Percentiles rank a stretch among this genome's conserved stretches.
Evolutionary conservation across 306 rosid species (phyloP).

Genomic region (Erythrophleum fordii): DNA sequence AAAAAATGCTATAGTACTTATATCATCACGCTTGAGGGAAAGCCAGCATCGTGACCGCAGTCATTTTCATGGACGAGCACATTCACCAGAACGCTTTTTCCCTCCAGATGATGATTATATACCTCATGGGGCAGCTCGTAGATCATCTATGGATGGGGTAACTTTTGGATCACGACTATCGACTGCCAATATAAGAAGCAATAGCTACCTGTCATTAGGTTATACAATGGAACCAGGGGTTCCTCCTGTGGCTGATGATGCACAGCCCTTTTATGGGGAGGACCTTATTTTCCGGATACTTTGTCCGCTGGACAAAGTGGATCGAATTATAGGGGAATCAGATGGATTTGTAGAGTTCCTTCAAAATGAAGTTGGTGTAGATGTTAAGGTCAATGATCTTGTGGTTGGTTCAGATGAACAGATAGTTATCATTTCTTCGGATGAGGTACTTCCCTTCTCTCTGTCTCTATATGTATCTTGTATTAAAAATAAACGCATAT

Average conservation of each 20-base stretch:
- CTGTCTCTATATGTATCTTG: slow-evolving; percentile 19
- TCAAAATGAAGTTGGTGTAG: slow-evolving; percentile 87
- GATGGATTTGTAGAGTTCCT: slow-evolving; percentile 85
- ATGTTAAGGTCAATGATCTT: slow-evolving; percentile 71
- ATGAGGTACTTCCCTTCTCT: slow-evolving; percentile 68
- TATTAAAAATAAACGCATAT: slow-evolving; percentile 10
- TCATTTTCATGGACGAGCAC: slow-evolving; percentile 78
- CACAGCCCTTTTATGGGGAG: slow-evolving; percentile 65
- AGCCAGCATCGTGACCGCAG: slow-evolving; percentile 97
- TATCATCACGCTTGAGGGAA: slow-evolving; percentile 95
- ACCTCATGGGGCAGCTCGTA: slow-evolving; percentile 71
- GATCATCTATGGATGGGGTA: slow-evolving; percentile 71
- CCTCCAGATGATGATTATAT: slow-evolving; percentile 81
- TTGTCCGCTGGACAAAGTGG: slow-evolving; percentile 83
- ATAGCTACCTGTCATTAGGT: slow-evolving; percentile 60
- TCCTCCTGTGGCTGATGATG: slow-evolving; percentile 57
- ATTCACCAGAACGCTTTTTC: slow-evolving; percentile 85
- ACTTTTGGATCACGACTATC: slow-evolving; percentile 67
- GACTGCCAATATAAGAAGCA: slow-evolving; percentile 57
- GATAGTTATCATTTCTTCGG: slow-evolving; percentile 85
- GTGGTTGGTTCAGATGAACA: slow-evolving; percentile 81
- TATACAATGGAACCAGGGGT: slow-evolving; percentile 66
- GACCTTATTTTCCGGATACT: slow-evolving; percentile 90
- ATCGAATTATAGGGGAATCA: slow-evolving; percentile 79
- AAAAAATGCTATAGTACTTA: slow-evolving; percentile 69